Conservation (phyloP, 805 yeast species). For the Saccharomycopsis sp. region DNA sequence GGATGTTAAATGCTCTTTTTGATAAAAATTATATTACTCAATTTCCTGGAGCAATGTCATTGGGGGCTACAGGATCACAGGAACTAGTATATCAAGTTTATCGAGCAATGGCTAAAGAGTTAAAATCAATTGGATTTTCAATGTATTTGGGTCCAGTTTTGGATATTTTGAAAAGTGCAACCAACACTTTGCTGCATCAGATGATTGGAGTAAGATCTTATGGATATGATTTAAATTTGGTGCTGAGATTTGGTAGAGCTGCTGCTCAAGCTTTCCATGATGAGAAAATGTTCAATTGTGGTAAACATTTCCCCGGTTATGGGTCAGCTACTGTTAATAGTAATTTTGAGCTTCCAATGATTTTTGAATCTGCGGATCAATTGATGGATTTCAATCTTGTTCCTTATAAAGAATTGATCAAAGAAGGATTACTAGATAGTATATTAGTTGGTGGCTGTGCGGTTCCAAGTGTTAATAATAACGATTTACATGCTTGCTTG, state of each 20-base stretch:
- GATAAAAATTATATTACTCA: conserved; percentile 47
- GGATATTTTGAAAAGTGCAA: conserved; percentile 50
- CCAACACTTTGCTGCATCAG: conserved; percentile 36
- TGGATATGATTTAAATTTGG: conserved; percentile 55
- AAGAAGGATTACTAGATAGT: conserved; percentile 43
- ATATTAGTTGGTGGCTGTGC: conserved; percentile 59
- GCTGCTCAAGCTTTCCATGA: conserved; percentile 46
- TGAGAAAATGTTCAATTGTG: conserved; percentile 49
- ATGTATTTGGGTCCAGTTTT: conserved; percentile 55
- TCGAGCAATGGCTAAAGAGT: conserved; percentile 47
- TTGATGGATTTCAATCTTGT: conserved; percentile 41
- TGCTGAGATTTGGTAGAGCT: conserved; percentile 45
- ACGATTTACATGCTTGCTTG: conserved; percentile 57
- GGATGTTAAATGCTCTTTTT: conserved; percentile 52
- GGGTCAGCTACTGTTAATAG: conserved; percentile 56
- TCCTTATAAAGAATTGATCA: conserved; percentile 44
- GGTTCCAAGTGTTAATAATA: conserved; percentile 51
- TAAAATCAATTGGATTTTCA: conserved; percentile 48
- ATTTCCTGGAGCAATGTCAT: conserved; percentile 61
- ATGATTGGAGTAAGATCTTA: conserved; percentile 50
- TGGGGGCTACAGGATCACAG: conserved; percentile 46
- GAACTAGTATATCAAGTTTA: conserved; percentile 45
- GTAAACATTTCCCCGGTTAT: conserved; percentile 63
- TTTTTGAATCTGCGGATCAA: conserved; percentile 48
- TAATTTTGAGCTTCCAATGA: conserved; percentile 50